Base-by-base conservation (phyloP, 1,284 basidiomycete species). In the Melampsora larici-populina region DNA sequence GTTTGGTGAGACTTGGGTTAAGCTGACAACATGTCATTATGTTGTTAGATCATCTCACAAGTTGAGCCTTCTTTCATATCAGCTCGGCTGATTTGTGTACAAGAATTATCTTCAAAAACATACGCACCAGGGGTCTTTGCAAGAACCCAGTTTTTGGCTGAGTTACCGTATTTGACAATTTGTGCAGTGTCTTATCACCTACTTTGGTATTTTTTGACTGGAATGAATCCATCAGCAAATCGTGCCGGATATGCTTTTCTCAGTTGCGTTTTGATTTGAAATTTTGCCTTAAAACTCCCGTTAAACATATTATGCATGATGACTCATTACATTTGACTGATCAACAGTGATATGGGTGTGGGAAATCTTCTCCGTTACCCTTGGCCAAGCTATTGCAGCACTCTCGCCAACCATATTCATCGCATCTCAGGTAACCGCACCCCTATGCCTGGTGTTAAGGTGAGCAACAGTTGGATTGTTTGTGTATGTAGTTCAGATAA, bases 41-140 rank as follows among this genome's bases (percentile, higher is more conserved):
- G 17, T n/a, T 8, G 8, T 66, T 24, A 77, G 75, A 86, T 93
- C 80, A 91, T 92, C 87, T 85, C 88, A 1, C 91, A 92, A 84
- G 90, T 94, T 78, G 91, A 93, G 84, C 92, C 93, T 0, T 85
- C 92, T 85, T 96, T 93, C 86, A 91, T 96, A 82, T 86, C 90
- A 84, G 91, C 91, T 79, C 87, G 93, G 83, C 86, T 85, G 70
- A 88, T 87, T 51, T 90, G 90, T 83, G 88, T 91, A 79, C 87
- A 91, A 84, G 89, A 89, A 80, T 81, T 84, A 0, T 84, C 82
- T n/a, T 85, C 85, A 62, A 86, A 86, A 82, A 86, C 86, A 79
- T 92, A 92, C 83, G 90, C 89, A 0, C 89, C 90, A 0, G 89
- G 89, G 78, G 90, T 92, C 67, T 95, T 95, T 82, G 91, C 92